Evolutionary conservation across 148 eudicot genomes (phyloP), one percentile per base, ranked within the genome.

Genomic region (Fagopyrum homotropicum): DNA sequence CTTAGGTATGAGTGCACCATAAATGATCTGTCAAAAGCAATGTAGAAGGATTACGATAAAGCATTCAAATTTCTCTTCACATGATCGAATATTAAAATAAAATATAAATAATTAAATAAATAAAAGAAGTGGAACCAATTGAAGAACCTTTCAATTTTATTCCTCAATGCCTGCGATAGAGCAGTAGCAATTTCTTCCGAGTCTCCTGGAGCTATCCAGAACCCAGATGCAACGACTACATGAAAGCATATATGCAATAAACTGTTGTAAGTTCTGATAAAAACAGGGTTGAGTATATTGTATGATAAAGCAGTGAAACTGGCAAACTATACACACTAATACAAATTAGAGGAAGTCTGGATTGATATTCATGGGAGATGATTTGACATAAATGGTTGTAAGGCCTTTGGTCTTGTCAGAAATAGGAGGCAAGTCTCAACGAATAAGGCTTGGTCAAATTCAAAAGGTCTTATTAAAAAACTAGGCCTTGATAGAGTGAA

Each of bases 141-240:
- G 16, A 47, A 73, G 30, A 73, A 94, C 98, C 98, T 94, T 85
- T 94, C 97, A 47, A 94, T 77, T 49, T 91, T 86, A 73, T 88
- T 91, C 84, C 88, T 87, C 56, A 94, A 80, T 77, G 98, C 98
- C 81, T 91, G 98, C 8, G 97, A 91, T 73, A 94, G 79, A 79
- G 98, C 98, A 81, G 84, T 76, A 7, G 98, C 89, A 52, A 91
- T 83, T 85, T 94, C 98, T 86, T 91, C 97, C 3, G 97, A 90
- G 75, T 91, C 97, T 60, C 98, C 98, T 54, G 98, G 98, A 78
- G 98, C 90, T 71, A 90, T 81, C 98, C 98, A 94, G 45, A 88
- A 73, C 78, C 98, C 98, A 80, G 95, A 91, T 51, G 96, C 91
- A 72, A 91, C 89, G 80, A 88, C 98, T 94, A 60, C 52, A 72